Percentiles rank a stretch among this genome's conserved stretches.
Evolutionary conservation across 1,139 yeast species (phyloP).

Genomic region (Suhomyces ambrosiae): DNA sequence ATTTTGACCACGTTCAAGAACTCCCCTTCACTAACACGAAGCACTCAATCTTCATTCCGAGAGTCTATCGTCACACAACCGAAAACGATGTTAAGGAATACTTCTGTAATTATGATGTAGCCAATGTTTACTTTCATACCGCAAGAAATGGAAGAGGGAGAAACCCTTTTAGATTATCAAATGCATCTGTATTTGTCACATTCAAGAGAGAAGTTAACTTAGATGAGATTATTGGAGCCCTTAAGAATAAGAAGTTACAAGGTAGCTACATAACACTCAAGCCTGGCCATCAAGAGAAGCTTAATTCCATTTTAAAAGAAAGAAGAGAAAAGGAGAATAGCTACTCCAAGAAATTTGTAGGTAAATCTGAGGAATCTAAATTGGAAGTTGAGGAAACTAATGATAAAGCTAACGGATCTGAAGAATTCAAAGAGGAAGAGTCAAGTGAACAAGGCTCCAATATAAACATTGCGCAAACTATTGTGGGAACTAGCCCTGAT

Average conservation of each 20-base stretch:
- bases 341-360: no score
- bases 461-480: neutral
- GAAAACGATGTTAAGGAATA: slow-evolving; percentile 46
- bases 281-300: slow-evolving; percentile 44
- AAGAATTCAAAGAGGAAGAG: neutral
- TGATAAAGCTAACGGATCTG: neutral
- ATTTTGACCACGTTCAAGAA: neutral
- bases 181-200: slow-evolving; percentile 2
- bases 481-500: neutral
- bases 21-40: slow-evolving; percentile 30
- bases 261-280: slow-evolving; percentile 38
- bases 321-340: neutral
- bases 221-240: slow-evolving; percentile 43
- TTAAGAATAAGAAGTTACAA: slow-evolving; percentile 35
- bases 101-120: slow-evolving; percentile 47
- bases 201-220: slow-evolving; percentile 22
- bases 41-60: slow-evolving; percentile 56
- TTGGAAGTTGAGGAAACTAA: neutral
- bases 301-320: slow-evolving; percentile 37
- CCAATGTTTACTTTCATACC: slow-evolving; percentile 1
- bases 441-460: neutral
- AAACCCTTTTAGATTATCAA: neutral
- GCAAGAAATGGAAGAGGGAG: slow-evolving; percentile 1
- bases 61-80: slow-evolving; percentile 40
- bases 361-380: neutral